Base-by-base conservation (phyloP, 2,329 filamentous ascomycete genomes). In the Pseudogymnoascus sp. region DNA sequence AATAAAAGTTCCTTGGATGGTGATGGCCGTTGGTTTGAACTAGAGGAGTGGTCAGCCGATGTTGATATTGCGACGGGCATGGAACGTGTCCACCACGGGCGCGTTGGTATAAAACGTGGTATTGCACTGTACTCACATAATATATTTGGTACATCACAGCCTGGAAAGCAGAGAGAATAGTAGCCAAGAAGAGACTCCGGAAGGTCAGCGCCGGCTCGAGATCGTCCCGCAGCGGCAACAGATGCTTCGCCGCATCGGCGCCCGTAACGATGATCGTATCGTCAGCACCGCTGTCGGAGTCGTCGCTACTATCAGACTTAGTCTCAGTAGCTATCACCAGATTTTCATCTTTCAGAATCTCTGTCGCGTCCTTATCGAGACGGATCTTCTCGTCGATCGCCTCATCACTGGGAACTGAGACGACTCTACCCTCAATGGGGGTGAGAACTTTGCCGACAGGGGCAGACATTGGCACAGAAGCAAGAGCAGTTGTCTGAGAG, bases 121-220 rank as follows among this genome's bases (percentile, higher is more conserved):
- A 25, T 5, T 8, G 37, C 23, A 40, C 11, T 42, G 14, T 50
- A 67, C 75, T 70, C 63, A 83, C 82, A 12, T 69, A 71, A 66
- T 85, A 85, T 53, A 85, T 84, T 69, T 84, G 81, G 60, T 73
- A 76, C 79, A 85, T 82, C 46, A 81, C 78, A 23, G 82, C 79
- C 66, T 84, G 81, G 67, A 85, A 84, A 10, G 76, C 78, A 0
- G 81, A 76, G 3, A 85, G 75, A 2, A 70, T 66, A 0, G 80
- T 79, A 1, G 81, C 79, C 56, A 85, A 66, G 38, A 84, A 68
- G 4, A 85, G 64, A 60, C 79, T 78, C 40, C 83, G 80, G 64
- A 85, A 82, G 0, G 81, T 85, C 66, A 85, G 68, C 2, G 81
- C 73, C 0, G 72, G 70, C 28, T 85, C 79, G n/a, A 72, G 69